phyloP scores from a whole-genome alignment of 2,329 filamentous ascomycete species.

The Karstenula rhodostoma region DNA sequence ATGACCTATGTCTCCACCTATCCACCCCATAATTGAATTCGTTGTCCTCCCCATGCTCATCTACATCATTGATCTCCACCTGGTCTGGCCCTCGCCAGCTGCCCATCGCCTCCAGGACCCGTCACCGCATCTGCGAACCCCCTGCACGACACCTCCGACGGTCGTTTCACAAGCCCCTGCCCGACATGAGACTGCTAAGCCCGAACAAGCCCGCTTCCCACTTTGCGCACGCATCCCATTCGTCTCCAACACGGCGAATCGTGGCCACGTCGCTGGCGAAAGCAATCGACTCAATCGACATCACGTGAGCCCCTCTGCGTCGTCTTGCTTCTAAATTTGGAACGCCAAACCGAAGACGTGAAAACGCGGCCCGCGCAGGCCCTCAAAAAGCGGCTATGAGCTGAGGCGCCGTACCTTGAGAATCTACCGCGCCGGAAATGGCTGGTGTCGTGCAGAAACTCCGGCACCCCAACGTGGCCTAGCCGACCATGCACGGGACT shows the following conservation, averaged over 20 bases:
- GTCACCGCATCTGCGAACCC: slow-evolving; percentile 11
- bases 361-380: not conserved
- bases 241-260: not conserved
- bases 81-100: slow-evolving; percentile 1
- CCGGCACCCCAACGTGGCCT: not conserved
- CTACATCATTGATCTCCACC: slow-evolving; percentile 1
- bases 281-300: not conserved
- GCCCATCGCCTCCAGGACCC: slow-evolving; percentile 9
- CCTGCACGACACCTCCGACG: slow-evolving; percentile 16
- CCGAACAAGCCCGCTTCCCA: slow-evolving; percentile 14
- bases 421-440: slow-evolving; percentile 5
- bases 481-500: not conserved
- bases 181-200: slow-evolving; percentile 19
- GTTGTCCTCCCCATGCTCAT: slow-evolving; percentile 3
- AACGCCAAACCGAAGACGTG: not conserved
- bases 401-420: not conserved
- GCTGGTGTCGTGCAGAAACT: slow-evolving; percentile 10
- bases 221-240: slow-evolving; percentile 9
- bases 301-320: slow-evolving; percentile 9
- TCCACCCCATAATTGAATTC: slow-evolving; percentile 12
- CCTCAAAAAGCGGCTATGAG: not conserved
- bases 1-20: slow-evolving; percentile 1
- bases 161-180: slow-evolving; percentile 21
- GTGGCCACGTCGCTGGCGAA: not conserved
- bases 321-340: slow-evolving; percentile 9